Base-by-base conservation (phyloP, 1,284 basidiomycete genomes). In the Xerocomus nothofagi region DNA sequence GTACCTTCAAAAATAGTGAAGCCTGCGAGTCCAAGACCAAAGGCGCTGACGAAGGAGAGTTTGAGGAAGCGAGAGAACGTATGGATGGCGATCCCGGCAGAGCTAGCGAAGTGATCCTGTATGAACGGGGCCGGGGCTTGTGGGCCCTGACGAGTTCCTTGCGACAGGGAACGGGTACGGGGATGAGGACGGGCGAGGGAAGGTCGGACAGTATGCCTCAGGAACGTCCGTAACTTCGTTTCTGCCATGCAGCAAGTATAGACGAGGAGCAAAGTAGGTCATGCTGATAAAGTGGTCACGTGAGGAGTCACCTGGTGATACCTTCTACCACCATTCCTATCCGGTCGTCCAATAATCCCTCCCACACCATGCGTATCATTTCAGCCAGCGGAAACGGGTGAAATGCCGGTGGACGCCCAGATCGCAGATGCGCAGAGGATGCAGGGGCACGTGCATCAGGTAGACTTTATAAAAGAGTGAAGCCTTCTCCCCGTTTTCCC, bases 1-100 rank as follows among this genome's bases (percentile, higher is more conserved):
- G 78, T 67, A 3, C 74, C 81, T 58, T 87, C 84, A 53, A 80
- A 84, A 4, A 69, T 72, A 1, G 73, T 68, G 39, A 69, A 61
- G 12, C 73, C 70, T 6, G 72, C 70, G 21, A 73, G 55, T 5
- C 72, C 71, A 4, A 80, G 61, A 10, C 68, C 68, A 2, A 75
- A 56, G 10, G 71, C 50, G 6, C 72, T 68, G 10, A 78, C 56
- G 24, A 73, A 50, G 9, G 74, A 66, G 44, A 68, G 71, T 56
- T 73, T 75, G 53, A 67, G 20, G 49, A 77, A 68, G 17, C 77
- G 73, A 33, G 62, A 50, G 59, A 76, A 71, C 52, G 72, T 51
- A 46, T 63, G 62, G 49, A 76, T 38, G 8, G 74, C 65, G 34
- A 65, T 63, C 15, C 66, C 57, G 1, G 73, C 65, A 38, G 73